Conservation (phyloP, 257 asterid species). For the Capsicum baccatum region DNA sequence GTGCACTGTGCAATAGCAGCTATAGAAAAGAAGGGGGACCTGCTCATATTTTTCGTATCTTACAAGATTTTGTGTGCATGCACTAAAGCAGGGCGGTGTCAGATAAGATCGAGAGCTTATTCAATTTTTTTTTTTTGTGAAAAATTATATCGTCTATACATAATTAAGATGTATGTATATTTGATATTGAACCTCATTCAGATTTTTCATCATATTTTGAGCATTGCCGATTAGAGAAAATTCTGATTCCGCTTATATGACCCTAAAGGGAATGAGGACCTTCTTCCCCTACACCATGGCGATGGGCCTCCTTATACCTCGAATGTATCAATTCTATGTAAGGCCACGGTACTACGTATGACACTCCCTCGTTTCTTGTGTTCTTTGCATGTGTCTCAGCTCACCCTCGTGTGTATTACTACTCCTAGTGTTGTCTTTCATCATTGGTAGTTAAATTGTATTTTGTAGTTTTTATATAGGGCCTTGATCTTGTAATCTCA, state of each 20-base stretch:
- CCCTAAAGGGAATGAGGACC: too few species aligned
- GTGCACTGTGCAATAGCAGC: constrained; percentile 9
- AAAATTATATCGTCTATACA: too few species aligned
- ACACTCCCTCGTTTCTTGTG: constrained; percentile 2
- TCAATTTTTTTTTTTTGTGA: too few species aligned
- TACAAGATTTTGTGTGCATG: not conserved
- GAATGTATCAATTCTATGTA: constrained; percentile 8
- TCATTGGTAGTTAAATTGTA: not conserved
- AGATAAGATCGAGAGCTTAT: too few species aligned
- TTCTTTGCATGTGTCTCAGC: not conserved
- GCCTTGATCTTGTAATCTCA: too few species aligned
- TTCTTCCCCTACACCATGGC: too few species aligned
- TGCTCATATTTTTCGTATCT: not conserved
- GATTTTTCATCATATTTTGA: too few species aligned
- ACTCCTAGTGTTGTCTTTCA: not conserved
- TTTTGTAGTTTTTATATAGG: not conserved
- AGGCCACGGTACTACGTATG: constrained; percentile 8
- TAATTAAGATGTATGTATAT: too few species aligned
- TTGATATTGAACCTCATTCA: too few species aligned
- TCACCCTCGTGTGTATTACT: not conserved
- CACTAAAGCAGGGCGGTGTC: not conserved
- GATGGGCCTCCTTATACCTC: not conserved
- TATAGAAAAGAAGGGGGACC: not conserved
- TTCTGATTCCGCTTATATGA: too few species aligned
- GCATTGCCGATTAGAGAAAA: too few species aligned